phyloP scores from a whole-genome alignment of 1,284 basidiomycete genomes.

The Porodaedalea pini region DNA sequence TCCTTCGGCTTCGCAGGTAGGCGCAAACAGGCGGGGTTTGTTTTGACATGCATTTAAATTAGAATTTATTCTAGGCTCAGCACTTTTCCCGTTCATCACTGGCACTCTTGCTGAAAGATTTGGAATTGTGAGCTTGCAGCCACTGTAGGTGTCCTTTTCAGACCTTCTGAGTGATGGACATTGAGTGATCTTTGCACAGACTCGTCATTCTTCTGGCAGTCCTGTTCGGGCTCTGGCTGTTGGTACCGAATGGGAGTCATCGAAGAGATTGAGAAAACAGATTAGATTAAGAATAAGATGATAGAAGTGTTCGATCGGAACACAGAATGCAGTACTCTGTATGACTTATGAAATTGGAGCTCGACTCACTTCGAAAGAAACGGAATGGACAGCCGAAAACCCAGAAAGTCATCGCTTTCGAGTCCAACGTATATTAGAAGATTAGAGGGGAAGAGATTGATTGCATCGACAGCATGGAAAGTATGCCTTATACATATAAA shows the following conservation, averaged over 20 bases:
- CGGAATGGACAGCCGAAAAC: neutral
- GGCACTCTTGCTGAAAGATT: conserved; percentile 21
- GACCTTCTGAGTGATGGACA: too few species aligned
- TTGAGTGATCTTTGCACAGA: neutral
- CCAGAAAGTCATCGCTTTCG: neutral
- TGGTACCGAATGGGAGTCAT: conserved; percentile 5
- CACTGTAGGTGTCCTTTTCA: conserved; percentile 6
- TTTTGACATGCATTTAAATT: conserved; percentile 25
- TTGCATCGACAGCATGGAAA: too few species aligned
- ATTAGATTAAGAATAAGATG: neutral
- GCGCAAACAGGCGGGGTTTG: conserved; percentile 35
- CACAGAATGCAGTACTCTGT: neutral
- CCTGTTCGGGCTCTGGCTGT: conserved; percentile 9
- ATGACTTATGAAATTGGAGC: neutral
- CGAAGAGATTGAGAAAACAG: neutral
- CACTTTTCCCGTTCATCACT: conserved; percentile 28
- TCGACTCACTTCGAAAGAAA: neutral
- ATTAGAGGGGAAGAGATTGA: neutral
- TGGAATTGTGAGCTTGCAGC: conserved; percentile 18
- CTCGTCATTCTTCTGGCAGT: conserved; percentile 4
- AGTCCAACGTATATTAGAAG: neutral
- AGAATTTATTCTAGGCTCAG: conserved; percentile 19
- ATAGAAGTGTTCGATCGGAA: too few species aligned
- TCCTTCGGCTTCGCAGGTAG: conserved; percentile 28
- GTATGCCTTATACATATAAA: too few species aligned